Conservation (phyloP, 768 basidiomycete genomes). For the Suillus weaverae region DNA sequence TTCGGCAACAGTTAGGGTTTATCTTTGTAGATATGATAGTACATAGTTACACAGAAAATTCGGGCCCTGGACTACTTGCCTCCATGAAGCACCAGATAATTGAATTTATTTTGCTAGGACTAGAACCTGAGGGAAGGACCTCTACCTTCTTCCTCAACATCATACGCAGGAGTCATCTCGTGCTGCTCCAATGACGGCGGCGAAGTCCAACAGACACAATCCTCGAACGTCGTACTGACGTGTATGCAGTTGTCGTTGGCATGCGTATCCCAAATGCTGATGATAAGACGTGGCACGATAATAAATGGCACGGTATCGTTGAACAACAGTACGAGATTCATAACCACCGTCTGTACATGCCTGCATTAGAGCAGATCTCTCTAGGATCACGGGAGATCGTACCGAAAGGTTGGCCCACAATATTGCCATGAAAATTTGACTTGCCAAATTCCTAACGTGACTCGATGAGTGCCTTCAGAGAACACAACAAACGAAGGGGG, state of each 20-base stretch:
- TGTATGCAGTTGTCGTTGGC: background rate
- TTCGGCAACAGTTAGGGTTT: slow-evolving; percentile 77
- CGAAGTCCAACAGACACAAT: background rate
- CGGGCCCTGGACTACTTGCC: background rate
- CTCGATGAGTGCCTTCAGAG: background rate
- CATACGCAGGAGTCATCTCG: background rate
- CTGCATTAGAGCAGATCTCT: background rate
- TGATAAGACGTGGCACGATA: background rate
- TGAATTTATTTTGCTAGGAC: no score
- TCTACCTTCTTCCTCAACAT: background rate
- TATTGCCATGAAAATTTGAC: background rate
- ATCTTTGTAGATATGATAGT: no score
- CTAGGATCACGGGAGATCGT: background rate
- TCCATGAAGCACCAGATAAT: background rate
- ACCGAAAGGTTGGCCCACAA: background rate
- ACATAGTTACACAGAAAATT: background rate
- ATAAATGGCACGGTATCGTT: background rate
- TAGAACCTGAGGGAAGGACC: background rate
- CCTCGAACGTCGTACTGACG: background rate
- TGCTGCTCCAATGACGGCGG: background rate
- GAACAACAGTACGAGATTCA: background rate
- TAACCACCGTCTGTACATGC: background rate
- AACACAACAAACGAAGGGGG: background rate
- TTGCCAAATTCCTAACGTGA: background rate
- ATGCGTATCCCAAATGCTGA: background rate